Conservation (phyloP, 2,329 filamentous ascomycete genomes). For the Hymenoscyphus salicellus region DNA sequence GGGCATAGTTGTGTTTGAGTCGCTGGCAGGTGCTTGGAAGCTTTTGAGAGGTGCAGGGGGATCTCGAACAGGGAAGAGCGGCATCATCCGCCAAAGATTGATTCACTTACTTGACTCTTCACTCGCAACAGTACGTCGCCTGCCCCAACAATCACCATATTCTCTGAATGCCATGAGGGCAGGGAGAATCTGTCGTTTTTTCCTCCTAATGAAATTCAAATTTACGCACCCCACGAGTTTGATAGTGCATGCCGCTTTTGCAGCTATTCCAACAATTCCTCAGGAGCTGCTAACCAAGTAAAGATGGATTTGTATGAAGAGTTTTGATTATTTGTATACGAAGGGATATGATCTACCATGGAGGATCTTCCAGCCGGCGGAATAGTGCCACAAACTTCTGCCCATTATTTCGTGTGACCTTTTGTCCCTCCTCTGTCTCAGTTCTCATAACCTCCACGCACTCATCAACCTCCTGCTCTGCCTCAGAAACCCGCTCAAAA, state of each 20-base stretch:
- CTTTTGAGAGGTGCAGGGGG: not conserved
- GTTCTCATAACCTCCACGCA: constrained; percentile 72
- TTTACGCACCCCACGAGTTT: not conserved
- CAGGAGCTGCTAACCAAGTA: not conserved
- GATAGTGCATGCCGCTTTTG: not conserved
- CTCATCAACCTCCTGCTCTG: constrained; percentile 65
- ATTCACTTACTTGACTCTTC: constrained; percentile 1
- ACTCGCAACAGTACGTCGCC: not conserved
- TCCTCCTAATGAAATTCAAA: not conserved
- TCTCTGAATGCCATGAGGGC: not conserved
- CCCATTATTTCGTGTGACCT: constrained; percentile 86
- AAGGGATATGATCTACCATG: constrained; percentile 49
- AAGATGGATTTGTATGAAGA: constrained; percentile 1
- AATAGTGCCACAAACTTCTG: constrained; percentile 90
- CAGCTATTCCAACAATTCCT: not conserved
- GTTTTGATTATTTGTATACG: not conserved
- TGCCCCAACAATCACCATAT: not conserved
- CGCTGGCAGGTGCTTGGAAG: too few relatives aligned
- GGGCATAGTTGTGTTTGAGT: constrained; percentile 32
- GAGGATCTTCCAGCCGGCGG: constrained; percentile 59
- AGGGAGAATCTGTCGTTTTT: not conserved
- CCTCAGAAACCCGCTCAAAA: constrained; percentile 71
- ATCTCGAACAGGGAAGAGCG: not conserved
- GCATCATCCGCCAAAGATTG: not conserved
- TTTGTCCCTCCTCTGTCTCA: constrained; percentile 96